Evolutionary conservation across 2,329 filamentous ascomycete genomes (phyloP), one percentile per base, ranked within the genome.

Genomic region (Aspergillus sp.): DNA sequence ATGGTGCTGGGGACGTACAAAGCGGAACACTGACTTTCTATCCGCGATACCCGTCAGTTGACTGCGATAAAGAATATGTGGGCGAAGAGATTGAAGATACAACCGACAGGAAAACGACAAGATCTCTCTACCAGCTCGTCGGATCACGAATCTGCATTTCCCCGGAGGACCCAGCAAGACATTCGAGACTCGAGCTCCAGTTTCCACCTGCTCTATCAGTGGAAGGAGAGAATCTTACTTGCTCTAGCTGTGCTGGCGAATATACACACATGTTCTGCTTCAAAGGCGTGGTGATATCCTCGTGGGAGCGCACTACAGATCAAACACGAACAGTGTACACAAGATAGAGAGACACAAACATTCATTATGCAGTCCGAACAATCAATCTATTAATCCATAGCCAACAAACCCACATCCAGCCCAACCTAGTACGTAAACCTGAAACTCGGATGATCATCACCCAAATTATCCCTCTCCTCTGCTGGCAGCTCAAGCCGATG

Each of bases 21-120:
- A 11, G 20, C 2, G 88, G 88, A 13, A 85, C 76, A 0, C 85
- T 85, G 1, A 75, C 74, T 6, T 91, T 93, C 53, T 73, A 84
- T 9, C 79, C 88, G 0, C 79, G 87, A 1, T 68, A 74, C 1
- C 81, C 82, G 4, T 89, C 86, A 0, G 60, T 60, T 19, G 45
- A 16, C 0, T 76, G 69, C 54, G 64, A 73, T 9, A 67, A 65
- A 4, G 67, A 70, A n/a, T 72, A 67, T 49, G 64, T 71, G 3
- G 69, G 60, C 45, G 54, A 63, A 6, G 66, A 69, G 33, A 14
- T 24, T 38, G 35, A 36, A n/a, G 36, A 19, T 30, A 30, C 26
- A 8, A 7, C 26, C 36, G 44, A 26, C n/a, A 33, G 33, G 33
- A 6, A 11, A 16, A n/a, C 13, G 16, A n/a, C 45, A 30, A 22